Base-by-base conservation (phyloP, 108 stramenopile genomes). In the Mediolabrus comicus region DNA sequence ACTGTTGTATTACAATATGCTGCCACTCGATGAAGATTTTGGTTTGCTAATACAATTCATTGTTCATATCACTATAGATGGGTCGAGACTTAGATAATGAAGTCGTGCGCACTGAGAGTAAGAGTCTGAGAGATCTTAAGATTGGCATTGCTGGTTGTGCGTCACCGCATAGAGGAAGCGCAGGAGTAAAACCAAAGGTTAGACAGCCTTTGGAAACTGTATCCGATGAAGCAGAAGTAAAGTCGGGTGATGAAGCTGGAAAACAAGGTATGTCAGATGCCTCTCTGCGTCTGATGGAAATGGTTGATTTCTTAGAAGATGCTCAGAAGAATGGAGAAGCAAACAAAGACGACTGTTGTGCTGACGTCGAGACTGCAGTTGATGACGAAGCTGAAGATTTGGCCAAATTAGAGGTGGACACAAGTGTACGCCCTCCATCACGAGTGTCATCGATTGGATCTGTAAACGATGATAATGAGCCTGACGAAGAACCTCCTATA, bases 121-220 rank as follows among this genome's bases (percentile, higher is more conserved):
- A 58, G 56, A 71, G 59, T 59, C 61, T 51, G 59, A 57, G 77
- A 14, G 65, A 71, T 67, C 63, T 78, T 3, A 78, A 78, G 49
- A 62, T 71, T 58, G 69, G 65, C 51, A 78, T 78, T 13, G 34
- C 69, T 31, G 77, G 77, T 3, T 71, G 65, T 25, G 14, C 59
- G 5, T 49, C 46, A 8, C 46, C 46, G 19, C 46, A 7, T 7
- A 49, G n/a, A 22, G 46, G 46, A 22, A 49, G 22, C 2, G n/a
- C 0, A n/a, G 17, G 1, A 9, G 9, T 22, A 49, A 43, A 43
- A 43, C 22, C 46, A 17, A 17, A 17, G 6, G 41, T n/a, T 17
- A 43, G 17, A 4, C 16, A 17, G 19, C 5, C 41, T 5, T 6
- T 49, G 14, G 7, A 46, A 19, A 46, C 12, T 46, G 3, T n/a